phyloP scores from a whole-genome alignment of 225 moss, liverwort and hornwort genomes.

The Straminergon stramineum region DNA sequence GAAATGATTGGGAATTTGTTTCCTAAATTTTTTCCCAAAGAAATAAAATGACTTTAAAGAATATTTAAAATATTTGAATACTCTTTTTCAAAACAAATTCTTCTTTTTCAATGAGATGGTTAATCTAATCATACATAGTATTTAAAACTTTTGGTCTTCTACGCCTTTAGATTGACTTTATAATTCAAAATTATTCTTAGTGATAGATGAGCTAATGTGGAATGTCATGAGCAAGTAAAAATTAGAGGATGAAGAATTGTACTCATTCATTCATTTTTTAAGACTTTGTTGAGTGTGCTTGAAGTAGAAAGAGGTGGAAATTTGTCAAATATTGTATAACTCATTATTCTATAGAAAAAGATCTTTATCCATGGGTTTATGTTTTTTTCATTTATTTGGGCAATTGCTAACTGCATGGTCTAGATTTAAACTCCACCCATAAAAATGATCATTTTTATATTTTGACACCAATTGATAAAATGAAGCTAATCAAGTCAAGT shows the following conservation, averaged over 20 bases:
- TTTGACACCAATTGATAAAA: neutral
- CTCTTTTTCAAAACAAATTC: neutral
- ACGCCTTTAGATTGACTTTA: neutral
- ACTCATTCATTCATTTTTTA: neutral
- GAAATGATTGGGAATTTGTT: neutral
- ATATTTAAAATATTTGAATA: neutral
- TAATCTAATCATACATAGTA: too few species aligned
- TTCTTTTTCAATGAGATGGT: neutral
- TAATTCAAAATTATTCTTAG: neutral
- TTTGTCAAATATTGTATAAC: neutral
- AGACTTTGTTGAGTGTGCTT: neutral
- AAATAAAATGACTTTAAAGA: neutral
- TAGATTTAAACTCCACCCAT: neutral
- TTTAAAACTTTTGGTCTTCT: neutral
- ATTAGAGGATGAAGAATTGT: neutral
- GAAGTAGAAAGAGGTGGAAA: neutral
- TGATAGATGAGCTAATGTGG: fast-evolving
- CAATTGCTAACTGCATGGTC: neutral
- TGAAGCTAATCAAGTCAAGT: neutral
- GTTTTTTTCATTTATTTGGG: neutral
- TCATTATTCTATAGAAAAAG: neutral
- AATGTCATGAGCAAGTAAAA: neutral
- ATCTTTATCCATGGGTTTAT: neutral
- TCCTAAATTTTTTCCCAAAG: neutral
- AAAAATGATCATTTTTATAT: neutral